Evolutionary conservation across 2,329 filamentous ascomycete species (phyloP), one percentile per base, ranked within the genome.

Genomic region (Thelonectria olida): DNA sequence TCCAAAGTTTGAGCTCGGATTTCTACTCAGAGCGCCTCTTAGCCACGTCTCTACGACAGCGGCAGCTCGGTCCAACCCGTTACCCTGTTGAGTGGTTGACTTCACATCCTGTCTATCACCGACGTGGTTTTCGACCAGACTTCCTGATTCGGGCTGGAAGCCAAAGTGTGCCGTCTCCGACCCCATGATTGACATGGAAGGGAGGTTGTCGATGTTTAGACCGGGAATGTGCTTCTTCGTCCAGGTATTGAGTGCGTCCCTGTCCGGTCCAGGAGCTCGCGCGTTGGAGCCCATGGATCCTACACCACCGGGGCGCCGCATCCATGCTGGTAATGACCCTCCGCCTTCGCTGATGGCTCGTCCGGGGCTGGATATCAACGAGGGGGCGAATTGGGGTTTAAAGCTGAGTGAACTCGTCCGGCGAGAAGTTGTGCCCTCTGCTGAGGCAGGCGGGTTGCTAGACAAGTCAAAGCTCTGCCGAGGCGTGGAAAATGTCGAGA

Each of bases 41-140:
- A 98, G 82, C 93, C 96, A 99, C 1, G 90, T 91, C 78, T 98
- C 96, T 27, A 98, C 89, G 2, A 91, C 90, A 6, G 92, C 91
- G 1, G 94, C 93, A 9, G 97, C 90, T 65, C 94, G 92, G 71
- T 97, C 93, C 3, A 98, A 80, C 1, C 85, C 82, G 3, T 78
- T 82, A 13, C 84, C 83, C 47, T 84, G 81, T 49, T 79, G 77
- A n/a, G 79, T 76, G 5, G 78, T 68, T 10, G 82, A 72, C 36
- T 74, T 58, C 17, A 77, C 69, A 58, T 84, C 78, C 42, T 81
- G 75, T 17, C 82, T 80, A 58, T 85, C 78, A 66, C 83, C 79
- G 67, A 83, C 80, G 20, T 83, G 78, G 66, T 80, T 81, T 67
- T 87, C 85, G 1, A 83, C 84, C 44, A 88, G 82, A 2, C 74